These are phyloP conservation scores for Globisporangium acanthophoron DNA, from an alignment of 352 stramenopile species.

Conservation along the genomic window DNA sequence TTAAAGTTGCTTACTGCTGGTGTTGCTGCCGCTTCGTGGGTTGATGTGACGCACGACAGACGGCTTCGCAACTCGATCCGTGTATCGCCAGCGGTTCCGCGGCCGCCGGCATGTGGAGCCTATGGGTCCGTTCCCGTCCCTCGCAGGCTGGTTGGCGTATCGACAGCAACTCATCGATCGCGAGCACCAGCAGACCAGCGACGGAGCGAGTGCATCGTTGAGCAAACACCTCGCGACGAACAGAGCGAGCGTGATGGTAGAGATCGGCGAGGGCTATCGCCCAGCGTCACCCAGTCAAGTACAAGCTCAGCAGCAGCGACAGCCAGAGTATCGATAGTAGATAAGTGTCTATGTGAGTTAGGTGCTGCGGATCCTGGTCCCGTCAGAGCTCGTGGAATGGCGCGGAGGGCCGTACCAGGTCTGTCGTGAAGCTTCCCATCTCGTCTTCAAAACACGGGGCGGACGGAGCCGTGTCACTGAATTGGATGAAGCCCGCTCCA, in stretches of 20 bases:
- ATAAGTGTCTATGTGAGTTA: neutral
- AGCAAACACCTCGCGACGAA: neutral
- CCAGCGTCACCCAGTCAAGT: conserved; percentile 4
- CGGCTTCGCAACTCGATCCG: conserved; percentile 15
- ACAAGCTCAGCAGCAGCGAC: neutral
- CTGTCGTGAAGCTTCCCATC: neutral
- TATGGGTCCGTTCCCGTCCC: conserved; percentile 6
- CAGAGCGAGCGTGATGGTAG: neutral
- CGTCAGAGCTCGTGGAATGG: conserved; percentile 1
- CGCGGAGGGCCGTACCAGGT: neutral
- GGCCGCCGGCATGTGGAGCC: conserved; percentile 14
- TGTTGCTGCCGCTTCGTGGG: neutral
- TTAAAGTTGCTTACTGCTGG: neutral
- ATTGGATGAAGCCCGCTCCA: conserved; percentile 2
- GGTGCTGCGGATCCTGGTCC: no score
- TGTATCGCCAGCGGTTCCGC: conserved; percentile 8
- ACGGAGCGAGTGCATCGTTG: neutral
- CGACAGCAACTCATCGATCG: conserved; percentile 40
- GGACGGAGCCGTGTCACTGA: conserved; percentile 5
- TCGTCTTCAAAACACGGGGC: conserved; percentile 4
- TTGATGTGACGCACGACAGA: conserved; percentile 1
- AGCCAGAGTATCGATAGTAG: neutral
- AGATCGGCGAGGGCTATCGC: conserved; percentile 7
- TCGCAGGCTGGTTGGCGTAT: conserved; percentile 40
- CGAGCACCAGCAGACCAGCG: conserved; percentile 13